Evolutionary conservation across 192 early-diverging fungal species (phyloP).

Genomic region (Backusella australiensis): DNA sequence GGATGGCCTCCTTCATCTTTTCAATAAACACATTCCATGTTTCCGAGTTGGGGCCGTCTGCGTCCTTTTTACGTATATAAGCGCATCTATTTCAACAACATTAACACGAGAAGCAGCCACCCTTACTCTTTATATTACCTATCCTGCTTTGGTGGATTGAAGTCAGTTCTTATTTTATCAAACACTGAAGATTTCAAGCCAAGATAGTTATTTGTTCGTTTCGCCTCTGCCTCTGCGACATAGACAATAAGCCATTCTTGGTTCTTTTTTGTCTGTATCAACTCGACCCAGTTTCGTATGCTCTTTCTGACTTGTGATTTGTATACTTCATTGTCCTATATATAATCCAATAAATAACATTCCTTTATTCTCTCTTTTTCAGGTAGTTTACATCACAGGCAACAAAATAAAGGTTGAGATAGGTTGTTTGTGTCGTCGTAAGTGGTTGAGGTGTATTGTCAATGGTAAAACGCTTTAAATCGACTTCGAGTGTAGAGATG

Average conservation of each 20-base stretch:
- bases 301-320: constrained; percentile 58
- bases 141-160: constrained; percentile 64
- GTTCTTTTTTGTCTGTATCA: constrained; percentile 71
- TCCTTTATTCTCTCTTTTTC: neutral
- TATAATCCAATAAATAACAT: neutral
- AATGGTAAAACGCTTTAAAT: constrained; percentile 51
- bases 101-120: neutral
- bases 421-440: constrained; percentile 53
- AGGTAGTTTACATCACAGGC: constrained; percentile 61
- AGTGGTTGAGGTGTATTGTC: constrained; percentile 39
- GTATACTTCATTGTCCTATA: constrained; percentile 78
- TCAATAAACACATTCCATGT: constrained; percentile 69
- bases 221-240: constrained; percentile 55
- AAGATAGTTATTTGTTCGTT: constrained; percentile 56
- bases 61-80: constrained; percentile 40
- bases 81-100: constrained; percentile 36
- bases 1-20: constrained; percentile 73
- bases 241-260: constrained; percentile 91
- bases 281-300: constrained; percentile 78
- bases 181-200: constrained; percentile 66
- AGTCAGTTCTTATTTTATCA: constrained; percentile 88
- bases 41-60: constrained; percentile 45
- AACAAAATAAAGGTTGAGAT: constrained; percentile 80
- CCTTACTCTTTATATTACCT: constrained; percentile 32
- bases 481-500: constrained; percentile 60